Conservation (phyloP, 306 rosid species). For the Ammopiptanthus mongolicus region DNA sequence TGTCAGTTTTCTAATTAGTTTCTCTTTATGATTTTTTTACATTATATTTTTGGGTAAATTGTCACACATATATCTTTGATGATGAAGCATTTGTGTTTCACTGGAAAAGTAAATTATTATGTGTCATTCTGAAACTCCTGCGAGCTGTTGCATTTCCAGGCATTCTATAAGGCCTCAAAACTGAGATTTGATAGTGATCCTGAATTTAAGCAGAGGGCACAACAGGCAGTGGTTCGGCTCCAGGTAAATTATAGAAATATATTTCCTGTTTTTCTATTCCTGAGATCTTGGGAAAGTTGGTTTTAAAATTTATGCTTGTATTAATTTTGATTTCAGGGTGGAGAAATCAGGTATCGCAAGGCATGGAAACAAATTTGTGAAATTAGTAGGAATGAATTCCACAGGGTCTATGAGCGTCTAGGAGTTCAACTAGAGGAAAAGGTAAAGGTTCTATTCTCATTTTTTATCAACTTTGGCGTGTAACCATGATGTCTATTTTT, state of each 20-base stretch:
- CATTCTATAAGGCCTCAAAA: conserved; percentile 86
- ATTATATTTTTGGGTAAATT: too few species aligned
- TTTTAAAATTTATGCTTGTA: conserved; percentile 1
- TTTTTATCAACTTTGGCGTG: neutral
- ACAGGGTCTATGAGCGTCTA: conserved; percentile 79
- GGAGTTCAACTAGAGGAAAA: conserved; percentile 75
- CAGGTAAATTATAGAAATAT: conserved; percentile 49
- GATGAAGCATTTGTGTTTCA: neutral
- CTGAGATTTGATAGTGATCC: conserved; percentile 77
- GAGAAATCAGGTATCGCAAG: conserved; percentile 58
- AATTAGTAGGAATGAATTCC: conserved; percentile 80
- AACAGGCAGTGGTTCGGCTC: conserved; percentile 79
- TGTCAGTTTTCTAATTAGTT: neutral
- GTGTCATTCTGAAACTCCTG: conserved; percentile 14
- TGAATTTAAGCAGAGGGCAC: conserved; percentile 82
- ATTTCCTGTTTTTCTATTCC: neutral
- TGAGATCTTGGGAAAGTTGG: neutral
- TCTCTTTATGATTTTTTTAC: neutral
- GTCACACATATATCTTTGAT: neutral
- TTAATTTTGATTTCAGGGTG: conserved; percentile 57
- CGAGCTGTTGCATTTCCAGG: conserved; percentile 34
- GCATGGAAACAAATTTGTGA: conserved; percentile 90
- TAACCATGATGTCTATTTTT: neutral
- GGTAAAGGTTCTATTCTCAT: conserved; percentile 38
- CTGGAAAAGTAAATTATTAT: conserved; percentile 6